phyloP scores from a whole-genome alignment of 2,329 filamentous ascomycete genomes.

The Tolypocladium pustulatum region DNA sequence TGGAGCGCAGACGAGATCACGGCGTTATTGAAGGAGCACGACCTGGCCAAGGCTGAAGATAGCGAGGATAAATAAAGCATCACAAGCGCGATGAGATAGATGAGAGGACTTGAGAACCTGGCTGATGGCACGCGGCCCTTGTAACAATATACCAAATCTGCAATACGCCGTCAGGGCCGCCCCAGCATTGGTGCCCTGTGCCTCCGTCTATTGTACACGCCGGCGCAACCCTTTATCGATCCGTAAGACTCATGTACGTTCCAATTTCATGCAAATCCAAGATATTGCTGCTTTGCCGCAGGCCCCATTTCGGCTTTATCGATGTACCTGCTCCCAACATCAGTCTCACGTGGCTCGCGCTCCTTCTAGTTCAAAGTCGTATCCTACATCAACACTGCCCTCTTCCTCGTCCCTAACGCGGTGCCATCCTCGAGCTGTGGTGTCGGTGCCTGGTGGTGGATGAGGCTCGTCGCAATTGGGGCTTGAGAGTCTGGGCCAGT shows the following conservation, averaged over 20 bases:
- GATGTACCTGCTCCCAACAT: constrained; percentile 3
- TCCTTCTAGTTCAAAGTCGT: constrained; percentile 11
- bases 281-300: not conserved
- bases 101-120: constrained; percentile 4
- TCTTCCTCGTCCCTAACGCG: constrained; percentile 46
- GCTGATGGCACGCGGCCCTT: constrained; percentile 1
- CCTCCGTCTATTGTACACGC: not conserved
- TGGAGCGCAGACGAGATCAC: constrained; percentile 98
- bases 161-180: not conserved
- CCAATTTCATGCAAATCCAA: too few relatives aligned
- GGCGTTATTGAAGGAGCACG: constrained; percentile 86
- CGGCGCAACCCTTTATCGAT: not conserved
- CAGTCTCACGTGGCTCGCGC: constrained; percentile 13
- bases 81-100: constrained; percentile 2
- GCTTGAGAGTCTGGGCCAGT: constrained; percentile 47
- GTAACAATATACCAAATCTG: constrained; percentile 8
- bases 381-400: constrained; percentile 28
- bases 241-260: not conserved
- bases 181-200: not conserved
- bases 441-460: constrained; percentile 31
- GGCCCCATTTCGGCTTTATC: not conserved
- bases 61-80: constrained; percentile 50
- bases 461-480: constrained; percentile 47
- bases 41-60: constrained; percentile 77
- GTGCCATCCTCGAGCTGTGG: constrained; percentile 21